Base-by-base conservation (phyloP, 345 rosid genomes). In the Sapria himalayana region DNA sequence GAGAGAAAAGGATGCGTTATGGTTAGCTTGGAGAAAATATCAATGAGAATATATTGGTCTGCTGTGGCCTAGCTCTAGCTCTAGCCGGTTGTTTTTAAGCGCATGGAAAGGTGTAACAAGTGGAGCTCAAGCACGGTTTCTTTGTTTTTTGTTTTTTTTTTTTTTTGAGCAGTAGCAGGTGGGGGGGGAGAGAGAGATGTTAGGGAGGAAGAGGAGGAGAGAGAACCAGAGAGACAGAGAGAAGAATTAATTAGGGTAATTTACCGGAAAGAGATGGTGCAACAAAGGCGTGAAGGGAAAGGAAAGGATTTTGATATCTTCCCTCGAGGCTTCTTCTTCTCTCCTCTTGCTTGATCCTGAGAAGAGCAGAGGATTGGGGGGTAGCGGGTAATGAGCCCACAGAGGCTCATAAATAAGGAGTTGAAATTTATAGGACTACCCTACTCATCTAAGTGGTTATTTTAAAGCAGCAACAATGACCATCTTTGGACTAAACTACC, bases 241-340 rank as follows among this genome's bases (percentile, higher is more conserved):
- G 25, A 4, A 22, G 36, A 15, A n/a, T 15, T n/a, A 10, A 33
- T 4, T 4, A 2, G 16, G 23, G 11, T 12, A 24, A 15, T 40
- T 15, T 41, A 11, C 15, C 8, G 1, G 19, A 6, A 12, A 16
- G 44, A 22, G 27, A 8, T 13, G 20, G 39, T 8, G 1, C 10
- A 39, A 55, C 33, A 54, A 44, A 54, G 63, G 61, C 67, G 71
- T 58, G 59, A 51, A 39, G 39, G 47, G 35, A 22, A 66, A 66
- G 64, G 39, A 61, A 61, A 50, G 36, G 55, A 54, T 53, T 52
- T 14, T 17, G 27, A 39, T 55, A 29, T 46, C 17, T 11, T 47
- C 48, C n/a, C 56, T 55, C 62, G 45, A 51, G 50, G 55, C 16
- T 34, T 51, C n/a, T 35, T 43, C 7, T 33, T 35, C 27, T 43